Base-by-base conservation (phyloP, 257 asterid genomes). In the Rhazya stricta region DNA sequence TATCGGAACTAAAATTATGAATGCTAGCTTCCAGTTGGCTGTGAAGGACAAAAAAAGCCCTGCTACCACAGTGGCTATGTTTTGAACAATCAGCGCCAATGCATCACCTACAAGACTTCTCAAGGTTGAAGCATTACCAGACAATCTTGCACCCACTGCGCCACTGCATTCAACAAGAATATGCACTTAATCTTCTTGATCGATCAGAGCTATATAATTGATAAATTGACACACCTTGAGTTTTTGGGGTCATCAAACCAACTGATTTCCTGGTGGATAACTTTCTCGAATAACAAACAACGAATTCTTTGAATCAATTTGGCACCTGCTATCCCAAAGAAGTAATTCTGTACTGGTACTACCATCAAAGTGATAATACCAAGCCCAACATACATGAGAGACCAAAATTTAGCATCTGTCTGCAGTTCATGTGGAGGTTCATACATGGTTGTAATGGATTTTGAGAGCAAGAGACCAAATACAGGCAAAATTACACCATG, bases 171-270 rank as follows among this genome's bases (percentile, higher is more conserved):
- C 39, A 74, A 61, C 36, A 80, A 79, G 79, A 27, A n/a, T 2
- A 69, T 58, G 50, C 19, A 10, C 58, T 66, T 78, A 45, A 78
- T 13, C 10, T 54, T 53, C 72, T 57, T 4, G 0, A 2, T 19
- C 43, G 48, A 45, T 27, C 8, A 27, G 23, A 21, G 32, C 15
- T 3, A 12, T 36, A 7, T 65, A 48, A 2, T 32, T 48, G 36
- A 10, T 0, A 19, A 4, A 29, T 21, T 37, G 13, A 75, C 71
- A 9, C 2, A 93, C 98, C 98, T 93, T 74, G 98, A 87, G 84
- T 93, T 87, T 70, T 86, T 89, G 42, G 97, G 92, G 77, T 93
- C 91, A 73, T 93, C 98, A 43, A 91, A 91, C 98, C 98, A 93
- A 68, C 92, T 87, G 76, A 93, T 91, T 84, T 93, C 97, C 72